Evolutionary conservation across 768 basidiomycete genomes (phyloP).

Genomic region (Lactarius trivialis): DNA sequence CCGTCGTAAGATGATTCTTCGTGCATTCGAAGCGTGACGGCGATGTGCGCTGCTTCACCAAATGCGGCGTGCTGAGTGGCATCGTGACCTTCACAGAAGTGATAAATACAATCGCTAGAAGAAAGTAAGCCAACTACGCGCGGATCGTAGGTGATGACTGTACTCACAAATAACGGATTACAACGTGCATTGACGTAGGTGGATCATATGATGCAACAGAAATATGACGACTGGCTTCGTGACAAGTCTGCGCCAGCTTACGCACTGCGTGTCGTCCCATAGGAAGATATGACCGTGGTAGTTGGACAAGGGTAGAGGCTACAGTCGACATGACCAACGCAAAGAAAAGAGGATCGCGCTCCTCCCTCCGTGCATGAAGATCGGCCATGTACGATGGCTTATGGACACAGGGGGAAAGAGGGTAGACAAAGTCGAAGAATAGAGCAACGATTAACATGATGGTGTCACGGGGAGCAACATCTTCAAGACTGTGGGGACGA

Average conservation of each 20-base stretch:
- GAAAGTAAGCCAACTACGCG: conserved; percentile 11
- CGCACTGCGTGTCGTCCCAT: conserved; percentile 82
- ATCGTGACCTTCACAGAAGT: conserved; percentile 84
- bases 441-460: conserved; percentile 77
- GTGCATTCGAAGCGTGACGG: conserved; percentile 77
- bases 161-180: conserved; percentile 83
- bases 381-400: conserved; percentile 92
- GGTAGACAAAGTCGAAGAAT: conserved; percentile 93
- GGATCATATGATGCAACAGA: conserved; percentile 78
- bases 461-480: conserved; percentile 74
- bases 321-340: conserved; percentile 86
- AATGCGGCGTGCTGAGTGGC: conserved; percentile 84
- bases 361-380: conserved; percentile 70
- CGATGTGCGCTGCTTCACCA: conserved; percentile 80
- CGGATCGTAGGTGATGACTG: conserved; percentile 6
- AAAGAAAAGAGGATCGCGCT: conserved; percentile 85
- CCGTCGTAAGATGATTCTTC: conserved; percentile 79
- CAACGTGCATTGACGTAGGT: conserved; percentile 76
- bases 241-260: conserved; percentile 74
- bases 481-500: conserved; percentile 70
- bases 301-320: conserved; percentile 81
- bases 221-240: conserved; percentile 77
- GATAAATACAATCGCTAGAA: conserved; percentile 71
- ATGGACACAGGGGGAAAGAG: conserved; percentile 85
- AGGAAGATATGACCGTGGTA: conserved; percentile 82